phyloP scores from a whole-genome alignment of 129 eudicot species.

The Centaurea solstitialis region DNA sequence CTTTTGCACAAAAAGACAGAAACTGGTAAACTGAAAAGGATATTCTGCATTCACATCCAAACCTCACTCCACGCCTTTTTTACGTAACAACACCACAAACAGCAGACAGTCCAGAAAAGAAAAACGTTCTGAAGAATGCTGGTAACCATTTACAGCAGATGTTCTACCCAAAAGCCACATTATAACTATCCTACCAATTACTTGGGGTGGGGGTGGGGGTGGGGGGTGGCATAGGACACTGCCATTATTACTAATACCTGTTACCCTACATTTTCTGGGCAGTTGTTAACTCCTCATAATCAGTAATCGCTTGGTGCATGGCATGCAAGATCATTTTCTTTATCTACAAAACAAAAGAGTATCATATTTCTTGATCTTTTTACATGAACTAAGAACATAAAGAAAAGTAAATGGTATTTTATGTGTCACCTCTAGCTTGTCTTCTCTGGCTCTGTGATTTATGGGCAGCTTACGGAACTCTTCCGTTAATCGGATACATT shows the following conservation, averaged over 20 bases:
- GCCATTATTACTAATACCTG: not conserved
- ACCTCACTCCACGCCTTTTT: not conserved
- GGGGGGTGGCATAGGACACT: not conserved
- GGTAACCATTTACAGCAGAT: not conserved
- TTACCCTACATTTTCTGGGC: not conserved
- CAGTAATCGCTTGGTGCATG: constrained; percentile 48
- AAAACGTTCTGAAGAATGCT: not conserved
- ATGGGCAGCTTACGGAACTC: constrained; percentile 81
- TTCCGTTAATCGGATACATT: constrained; percentile 65
- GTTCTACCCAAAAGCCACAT: not conserved
- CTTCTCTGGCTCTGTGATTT: constrained; percentile 74
- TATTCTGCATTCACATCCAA: not conserved
- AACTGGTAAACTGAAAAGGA: not conserved
- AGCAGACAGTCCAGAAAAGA: not conserved
- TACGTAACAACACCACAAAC: not conserved
- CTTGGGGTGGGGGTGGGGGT: not conserved
- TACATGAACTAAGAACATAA: not conserved
- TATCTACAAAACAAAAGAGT: constrained; percentile 41
- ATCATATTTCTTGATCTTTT: not conserved
- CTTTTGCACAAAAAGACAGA: not conserved
- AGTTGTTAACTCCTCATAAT: constrained; percentile 38
- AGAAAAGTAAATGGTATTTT: not conserved
- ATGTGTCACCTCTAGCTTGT: constrained; percentile 77
- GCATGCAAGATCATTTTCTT: constrained; percentile 83
- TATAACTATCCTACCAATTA: not conserved